Evolutionary conservation across 257 asterid genomes (phyloP), one percentile per base, ranked within the genome.

Genomic region (Verbascum thapsus): DNA sequence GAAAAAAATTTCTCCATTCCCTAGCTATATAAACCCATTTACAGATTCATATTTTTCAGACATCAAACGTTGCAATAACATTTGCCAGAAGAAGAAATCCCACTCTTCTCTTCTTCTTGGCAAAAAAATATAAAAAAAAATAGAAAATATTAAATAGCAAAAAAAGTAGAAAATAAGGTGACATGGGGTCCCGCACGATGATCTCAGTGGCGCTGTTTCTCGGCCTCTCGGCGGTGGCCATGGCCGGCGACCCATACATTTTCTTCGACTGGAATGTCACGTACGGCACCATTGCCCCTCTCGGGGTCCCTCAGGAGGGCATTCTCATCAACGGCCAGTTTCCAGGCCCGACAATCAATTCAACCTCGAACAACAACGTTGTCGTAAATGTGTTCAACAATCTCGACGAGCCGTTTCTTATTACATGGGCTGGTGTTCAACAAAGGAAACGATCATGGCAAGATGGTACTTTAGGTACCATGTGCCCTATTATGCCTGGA

Each of bases 281-380:
- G 8, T 80, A 83, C 20, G 89, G 86, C 55, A 70, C 64, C 23
- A 71, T 83, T 13, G 53, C 82, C 3, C 87, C 89, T 10, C 74
- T 83, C 6, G 86, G 89, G 1, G 80, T 81, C 9, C 82, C 84
- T 6, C 77, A 80, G 39, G 80, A 72, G 60, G 88, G 88, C 11
- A 80, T 80, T 11, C 84, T 83, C 44, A 77, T 82, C 78, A 82
- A 82, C 49, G 82, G 80, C 10, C 75, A 77, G 7, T 80, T 83
- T 74, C 86, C 86, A 0, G 84, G 86, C 22, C 86, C 88, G 0
- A 42, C 19, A 9, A 80, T 83, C 76, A 83, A 83, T 50, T 74
- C 77, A 70, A 83, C 89, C 17, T 74, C 89, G 42, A 83, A 83
- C 82, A 83, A 83, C 78, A 83, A 83, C 70, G 73, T 83, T 6